phyloP scores from a whole-genome alignment of 768 basidiomycete genomes.

The Chalciporus piperatus region DNA sequence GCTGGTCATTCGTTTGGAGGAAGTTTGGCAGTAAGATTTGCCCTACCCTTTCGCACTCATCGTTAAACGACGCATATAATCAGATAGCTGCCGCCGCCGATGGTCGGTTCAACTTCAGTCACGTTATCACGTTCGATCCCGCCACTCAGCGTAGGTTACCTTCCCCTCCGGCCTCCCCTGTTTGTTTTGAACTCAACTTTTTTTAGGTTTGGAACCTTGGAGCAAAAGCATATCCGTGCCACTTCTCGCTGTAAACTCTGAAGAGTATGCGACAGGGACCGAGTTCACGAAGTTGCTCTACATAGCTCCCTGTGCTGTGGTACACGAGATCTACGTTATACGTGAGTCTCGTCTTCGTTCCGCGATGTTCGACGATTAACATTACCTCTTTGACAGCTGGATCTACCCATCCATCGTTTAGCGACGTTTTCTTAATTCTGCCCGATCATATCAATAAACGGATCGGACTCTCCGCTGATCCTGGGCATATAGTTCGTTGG shows the following conservation, averaged over 20 bases:
- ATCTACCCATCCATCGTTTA: slow-evolving; percentile 33
- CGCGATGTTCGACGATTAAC: not conserved
- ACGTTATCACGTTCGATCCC: slow-evolving; percentile 29
- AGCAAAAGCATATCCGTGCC: slow-evolving; percentile 27
- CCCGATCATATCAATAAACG: slow-evolving; percentile 28
- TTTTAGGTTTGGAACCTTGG: slow-evolving; percentile 29
- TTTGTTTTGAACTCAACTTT: slow-evolving; percentile 9
- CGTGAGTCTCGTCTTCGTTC: not conserved
- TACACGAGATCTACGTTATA: slow-evolving; percentile 12
- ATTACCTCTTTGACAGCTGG: slow-evolving; percentile 18
- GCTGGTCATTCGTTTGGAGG: slow-evolving; percentile 35
- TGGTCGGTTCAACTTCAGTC: slow-evolving; percentile 22
- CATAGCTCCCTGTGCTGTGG: slow-evolving; percentile 19
- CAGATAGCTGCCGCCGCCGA: slow-evolving; percentile 27
- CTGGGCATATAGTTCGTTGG: slow-evolving; percentile 15
- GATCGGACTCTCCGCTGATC: slow-evolving; percentile 20
- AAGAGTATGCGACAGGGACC: slow-evolving; percentile 37
- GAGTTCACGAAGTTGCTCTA: slow-evolving; percentile 34
- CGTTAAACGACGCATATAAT: not conserved
- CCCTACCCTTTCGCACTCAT: not conserved
- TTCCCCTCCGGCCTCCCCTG: slow-evolving; percentile 11
- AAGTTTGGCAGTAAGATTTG: slow-evolving; percentile 24
- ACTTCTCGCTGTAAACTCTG: slow-evolving; percentile 40
- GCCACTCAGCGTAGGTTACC: slow-evolving; percentile 23
- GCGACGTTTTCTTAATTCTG: slow-evolving; percentile 35